A percentile compares a stretch with the other conserved stretches of the same genome.
These are phyloP conservation scores for Magnusiomyces ingens DNA, from an alignment of 1,139 yeast species.

Conservation along the genomic window DNA sequence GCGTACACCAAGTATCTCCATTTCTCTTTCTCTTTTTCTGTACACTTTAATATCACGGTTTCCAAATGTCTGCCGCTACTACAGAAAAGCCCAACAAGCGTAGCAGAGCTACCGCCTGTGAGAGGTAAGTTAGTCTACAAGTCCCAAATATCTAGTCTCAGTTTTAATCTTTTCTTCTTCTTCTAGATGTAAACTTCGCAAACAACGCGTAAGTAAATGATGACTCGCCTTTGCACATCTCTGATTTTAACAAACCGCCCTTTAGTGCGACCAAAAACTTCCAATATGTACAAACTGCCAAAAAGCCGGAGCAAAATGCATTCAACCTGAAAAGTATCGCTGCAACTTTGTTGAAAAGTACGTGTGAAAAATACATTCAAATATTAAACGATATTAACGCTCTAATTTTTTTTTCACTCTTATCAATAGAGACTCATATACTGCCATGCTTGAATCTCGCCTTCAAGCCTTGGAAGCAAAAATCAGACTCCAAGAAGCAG, in stretches of 20 bases:
- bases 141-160: neutral
- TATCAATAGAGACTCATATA: neutral
- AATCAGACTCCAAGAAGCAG: neutral
- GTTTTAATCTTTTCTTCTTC: neutral
- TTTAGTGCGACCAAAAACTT: constrained; percentile 7
- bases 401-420: no score
- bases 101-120: constrained; percentile 2
- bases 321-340: constrained; percentile 7
- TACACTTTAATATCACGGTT: no score
- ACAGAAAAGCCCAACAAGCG: neutral
- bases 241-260: neutral
- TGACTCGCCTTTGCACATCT: neutral
- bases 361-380: neutral
- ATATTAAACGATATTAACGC: no score
- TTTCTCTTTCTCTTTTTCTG: no score
- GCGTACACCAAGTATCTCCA: no score
- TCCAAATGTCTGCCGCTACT: no score
- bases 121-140: neutral
- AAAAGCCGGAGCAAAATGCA: constrained; percentile 3
- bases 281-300: constrained; percentile 7
- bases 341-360: constrained; percentile 6
- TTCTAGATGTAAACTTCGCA: constrained; percentile 2
- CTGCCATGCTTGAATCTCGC: neutral
- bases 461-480: constrained; percentile 1
- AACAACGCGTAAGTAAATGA: neutral